Evolutionary conservation across 495 filamentous ascomycete species (phyloP).

Genomic region (Tuber microsphaerosporum): DNA sequence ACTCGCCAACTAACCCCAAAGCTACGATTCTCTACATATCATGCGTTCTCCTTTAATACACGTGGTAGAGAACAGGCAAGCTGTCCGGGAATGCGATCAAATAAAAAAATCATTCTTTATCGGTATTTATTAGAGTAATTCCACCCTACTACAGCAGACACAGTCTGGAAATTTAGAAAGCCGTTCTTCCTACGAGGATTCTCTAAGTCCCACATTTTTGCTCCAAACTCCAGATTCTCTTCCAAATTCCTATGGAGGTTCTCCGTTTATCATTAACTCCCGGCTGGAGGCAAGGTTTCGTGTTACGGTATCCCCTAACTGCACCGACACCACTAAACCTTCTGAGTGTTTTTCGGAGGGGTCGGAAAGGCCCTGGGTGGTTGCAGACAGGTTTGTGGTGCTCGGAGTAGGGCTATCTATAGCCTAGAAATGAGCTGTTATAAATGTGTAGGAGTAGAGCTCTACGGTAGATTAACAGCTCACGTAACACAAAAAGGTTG

Average conservation of each 20-base stretch:
- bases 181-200: background rate
- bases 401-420: background rate
- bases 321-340: background rate
- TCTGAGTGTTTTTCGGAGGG: background rate
- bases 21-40: too few species aligned
- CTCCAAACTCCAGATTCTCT: background rate
- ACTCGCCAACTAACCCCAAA: too few species aligned
- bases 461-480: background rate
- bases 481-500: background rate
- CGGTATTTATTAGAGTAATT: background rate
- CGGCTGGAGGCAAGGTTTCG: background rate
- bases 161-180: background rate
- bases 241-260: background rate
- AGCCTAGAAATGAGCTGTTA: background rate
- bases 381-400: background rate
- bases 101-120: background rate
- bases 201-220: background rate
- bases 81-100: background rate
- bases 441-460: background rate
- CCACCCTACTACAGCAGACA: background rate
- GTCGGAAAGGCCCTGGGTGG: background rate
- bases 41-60: background rate
- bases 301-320: background rate
- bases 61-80: background rate
- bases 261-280: background rate